Evolutionary conservation across 2,329 filamentous ascomycete genomes (phyloP).

Genomic region (Tolypocladium endophyticum): DNA sequence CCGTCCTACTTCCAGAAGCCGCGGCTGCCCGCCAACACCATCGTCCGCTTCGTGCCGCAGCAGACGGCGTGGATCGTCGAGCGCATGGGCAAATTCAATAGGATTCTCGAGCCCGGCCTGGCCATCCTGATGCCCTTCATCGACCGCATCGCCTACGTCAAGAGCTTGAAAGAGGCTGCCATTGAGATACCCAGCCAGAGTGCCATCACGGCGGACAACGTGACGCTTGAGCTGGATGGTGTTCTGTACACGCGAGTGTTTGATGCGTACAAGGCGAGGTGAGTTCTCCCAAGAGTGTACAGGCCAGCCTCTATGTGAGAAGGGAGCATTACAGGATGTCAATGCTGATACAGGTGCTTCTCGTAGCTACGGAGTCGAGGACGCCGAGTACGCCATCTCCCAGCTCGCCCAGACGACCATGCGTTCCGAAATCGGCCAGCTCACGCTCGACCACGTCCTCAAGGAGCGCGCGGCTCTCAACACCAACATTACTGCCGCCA

Average conservation of each 20-base stretch:
- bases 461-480: constrained; percentile 96
- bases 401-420: constrained; percentile 98
- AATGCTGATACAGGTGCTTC: background rate
- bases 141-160: constrained; percentile 95
- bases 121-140: constrained; percentile 82
- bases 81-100: constrained; percentile 96
- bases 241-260: constrained; percentile 94
- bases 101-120: constrained; percentile 84
- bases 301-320: background rate
- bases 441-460: constrained; percentile 91
- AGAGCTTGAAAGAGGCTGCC: constrained; percentile 90
- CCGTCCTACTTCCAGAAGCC: constrained; percentile 72
- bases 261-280: constrained; percentile 96
- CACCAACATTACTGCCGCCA: constrained; percentile 95
- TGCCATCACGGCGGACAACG: constrained; percentile 97
- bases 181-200: constrained; percentile 97
- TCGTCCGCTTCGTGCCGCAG: constrained; percentile 96
- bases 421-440: constrained; percentile 95
- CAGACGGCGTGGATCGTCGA: constrained; percentile 99
- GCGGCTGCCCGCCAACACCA: constrained; percentile 78
- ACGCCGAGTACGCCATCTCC: constrained; percentile 96
- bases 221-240: constrained; percentile 91
- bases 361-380: constrained; percentile 89
- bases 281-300: constrained; percentile 13
- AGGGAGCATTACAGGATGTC: background rate